Evolutionary conservation across 2,329 filamentous ascomycete species (phyloP).

Genomic region (Colletotrichum orchidophilum): DNA sequence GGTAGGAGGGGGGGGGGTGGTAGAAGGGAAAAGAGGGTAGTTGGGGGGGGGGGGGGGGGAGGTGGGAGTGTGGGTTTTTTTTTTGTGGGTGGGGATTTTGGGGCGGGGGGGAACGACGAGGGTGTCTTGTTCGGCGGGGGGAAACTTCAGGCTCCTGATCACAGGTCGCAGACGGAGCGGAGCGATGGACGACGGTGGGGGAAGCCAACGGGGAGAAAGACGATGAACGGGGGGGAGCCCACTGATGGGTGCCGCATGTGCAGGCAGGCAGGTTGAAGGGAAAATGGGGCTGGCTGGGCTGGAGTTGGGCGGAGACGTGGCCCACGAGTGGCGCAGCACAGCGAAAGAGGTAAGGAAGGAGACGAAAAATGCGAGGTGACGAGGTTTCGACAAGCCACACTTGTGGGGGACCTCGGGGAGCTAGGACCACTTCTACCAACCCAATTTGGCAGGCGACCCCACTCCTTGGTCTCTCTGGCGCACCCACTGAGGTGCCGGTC

Average conservation of each 20-base stretch:
- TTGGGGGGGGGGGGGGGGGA: too few relatives aligned
- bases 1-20: too few relatives aligned
- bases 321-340: constrained; percentile 18
- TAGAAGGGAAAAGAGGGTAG: too few relatives aligned
- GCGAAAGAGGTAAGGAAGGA: not conserved
- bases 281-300: not conserved
- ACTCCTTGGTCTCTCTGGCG: not conserved
- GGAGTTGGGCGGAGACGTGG: constrained; percentile 14
- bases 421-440: not conserved
- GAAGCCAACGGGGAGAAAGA: not conserved
- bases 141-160: not conserved
- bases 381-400: constrained; percentile 25
- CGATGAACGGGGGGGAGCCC: not conserved
- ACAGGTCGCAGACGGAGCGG: not conserved
- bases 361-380: constrained; percentile 6
- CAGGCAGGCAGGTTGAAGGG: not conserved
- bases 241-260: not conserved
- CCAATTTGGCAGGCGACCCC: not conserved
- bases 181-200: not conserved
- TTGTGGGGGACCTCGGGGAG: constrained; percentile 6
- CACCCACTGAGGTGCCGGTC: too few relatives aligned
- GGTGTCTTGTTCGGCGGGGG: not conserved
- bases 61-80: too few relatives aligned
- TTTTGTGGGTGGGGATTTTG: not conserved
- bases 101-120: not conserved